These are phyloP conservation scores for Hypomontagnella monticulosa DNA, from an alignment of 495 filamentous ascomycete genomes.

Conservation along the genomic window DNA sequence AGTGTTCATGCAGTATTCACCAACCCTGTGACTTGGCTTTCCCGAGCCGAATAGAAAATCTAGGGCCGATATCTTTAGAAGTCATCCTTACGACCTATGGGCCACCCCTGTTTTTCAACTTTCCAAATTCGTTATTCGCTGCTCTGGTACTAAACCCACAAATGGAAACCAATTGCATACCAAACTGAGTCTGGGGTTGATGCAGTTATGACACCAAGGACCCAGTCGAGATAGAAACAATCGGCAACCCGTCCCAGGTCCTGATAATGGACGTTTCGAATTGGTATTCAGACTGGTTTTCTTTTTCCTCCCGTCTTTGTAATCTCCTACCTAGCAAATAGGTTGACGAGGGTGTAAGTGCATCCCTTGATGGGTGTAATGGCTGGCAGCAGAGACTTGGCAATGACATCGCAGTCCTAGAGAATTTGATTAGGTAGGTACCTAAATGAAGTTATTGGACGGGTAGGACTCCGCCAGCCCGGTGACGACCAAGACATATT, in stretches of 20 bases:
- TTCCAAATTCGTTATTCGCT: constrained; percentile 5
- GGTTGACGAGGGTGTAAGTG: neutral
- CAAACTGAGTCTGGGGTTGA: neutral
- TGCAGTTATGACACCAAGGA: neutral
- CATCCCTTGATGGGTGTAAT: neutral
- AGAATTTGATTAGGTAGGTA: neutral
- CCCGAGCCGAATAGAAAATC: constrained; percentile 17
- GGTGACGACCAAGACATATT: constrained; percentile 28
- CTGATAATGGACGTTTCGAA: neutral
- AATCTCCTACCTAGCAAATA: constrained; percentile 3
- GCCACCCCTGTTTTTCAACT: constrained; percentile 23
- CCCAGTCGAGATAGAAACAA: neutral
- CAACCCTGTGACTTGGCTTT: constrained; percentile 8
- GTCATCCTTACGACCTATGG: neutral
- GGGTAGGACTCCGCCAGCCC: neutral
- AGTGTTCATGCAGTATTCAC: constrained; percentile 6
- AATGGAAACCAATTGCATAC: neutral
- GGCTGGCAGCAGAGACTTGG: neutral
- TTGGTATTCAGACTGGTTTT: constrained; percentile 9
- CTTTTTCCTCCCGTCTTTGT: constrained; percentile 30
- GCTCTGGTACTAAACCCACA: constrained; percentile 4
- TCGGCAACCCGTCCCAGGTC: neutral
- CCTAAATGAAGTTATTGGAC: constrained; percentile 22
- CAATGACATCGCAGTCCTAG: constrained; percentile 15
- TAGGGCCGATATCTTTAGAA: constrained; percentile 15